Evolutionary conservation across 192 early-diverging fungal genomes (phyloP), one percentile per base, ranked within the genome.

Genomic region (Coemansia sp.): DNA sequence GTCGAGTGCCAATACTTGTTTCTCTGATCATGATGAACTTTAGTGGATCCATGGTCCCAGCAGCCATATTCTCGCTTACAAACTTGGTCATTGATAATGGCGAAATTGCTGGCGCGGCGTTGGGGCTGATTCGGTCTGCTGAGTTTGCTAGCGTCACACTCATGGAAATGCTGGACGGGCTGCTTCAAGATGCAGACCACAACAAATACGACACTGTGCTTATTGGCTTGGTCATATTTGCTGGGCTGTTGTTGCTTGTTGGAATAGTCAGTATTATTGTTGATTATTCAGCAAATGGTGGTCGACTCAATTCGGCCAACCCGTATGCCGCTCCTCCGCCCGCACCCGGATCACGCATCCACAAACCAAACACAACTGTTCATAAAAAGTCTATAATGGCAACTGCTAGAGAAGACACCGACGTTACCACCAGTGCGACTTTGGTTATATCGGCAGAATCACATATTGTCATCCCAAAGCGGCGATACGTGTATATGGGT

Each of bases 111-210:
- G 81, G 81, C 28, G 76, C 75, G 1, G 74, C 75, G 9, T 62
- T 82, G 49, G 81, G 81, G 2, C 64, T 82, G 34, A 82, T 82
- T 49, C 68, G 76, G 24, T 82, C 75, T 0, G 81, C 71, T 12
- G 75, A 78, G 63, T 78, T 78, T 55, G 76, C 76, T 55, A 77
- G 81, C 47, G 72, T 77, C 21, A 78, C 76, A 8, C 51, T 82
- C 18, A 77, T 82, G 75, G 81, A 82, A 25, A 77, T 82, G 81
- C 72, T 82, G 9, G 72, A 78, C 44, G 81, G 81, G 2, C 52
- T 77, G 56, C 71, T 82, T 20, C 81, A 82, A 25, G 81, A 82
- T 47, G 62, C 68, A 1, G 75, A 77, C 58, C 68, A 82, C 63
- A 77, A 82, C 54, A 58, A 58, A 24, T 82, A 82, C 57, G 81